These are phyloP conservation scores for Grosmannia clavigera DNA, from an alignment of 2,329 filamentous ascomycete species.

Conservation along the genomic window DNA sequence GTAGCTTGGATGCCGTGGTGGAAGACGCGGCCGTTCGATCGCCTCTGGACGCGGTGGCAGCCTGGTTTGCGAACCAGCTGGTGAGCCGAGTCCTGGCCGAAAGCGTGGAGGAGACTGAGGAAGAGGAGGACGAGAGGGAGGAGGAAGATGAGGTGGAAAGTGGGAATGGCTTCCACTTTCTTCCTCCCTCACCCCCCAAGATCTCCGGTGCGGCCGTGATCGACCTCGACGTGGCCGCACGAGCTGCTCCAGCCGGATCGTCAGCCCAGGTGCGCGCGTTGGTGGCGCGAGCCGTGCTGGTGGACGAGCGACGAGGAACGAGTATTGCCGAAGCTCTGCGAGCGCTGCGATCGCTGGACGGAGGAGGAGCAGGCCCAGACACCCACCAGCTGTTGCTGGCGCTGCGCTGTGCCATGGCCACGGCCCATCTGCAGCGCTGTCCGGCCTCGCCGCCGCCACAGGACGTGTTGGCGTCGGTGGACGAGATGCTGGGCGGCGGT, in stretches of 20 bases:
- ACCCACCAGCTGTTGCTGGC: conserved; percentile 35
- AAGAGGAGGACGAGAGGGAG: conserved; percentile 17
- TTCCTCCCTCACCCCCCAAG: too few species aligned
- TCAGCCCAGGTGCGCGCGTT: conserved; percentile 51
- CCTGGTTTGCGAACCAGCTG: conserved; percentile 73
- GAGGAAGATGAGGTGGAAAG: conserved; percentile 21
- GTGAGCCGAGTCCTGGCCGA: conserved; percentile 57
- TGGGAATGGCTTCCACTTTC: too few species aligned
- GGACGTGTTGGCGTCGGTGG: conserved; percentile 34
- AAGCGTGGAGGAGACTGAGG: conserved; percentile 37
- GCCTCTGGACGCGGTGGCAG: conserved; percentile 78
- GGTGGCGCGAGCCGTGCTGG: conserved; percentile 44
- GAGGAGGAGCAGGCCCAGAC: not conserved
- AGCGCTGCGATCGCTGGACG: conserved; percentile 28
- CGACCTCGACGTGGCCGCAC: conserved; percentile 52
- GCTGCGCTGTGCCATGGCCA: conserved; percentile 46
- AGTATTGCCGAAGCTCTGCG: conserved; percentile 45
- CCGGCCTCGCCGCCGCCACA: conserved; percentile 23
- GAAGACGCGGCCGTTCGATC: conserved; percentile 77
- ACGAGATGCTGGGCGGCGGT: conserved; percentile 32
- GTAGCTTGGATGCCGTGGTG: conserved; percentile 61
- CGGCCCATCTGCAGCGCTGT: conserved; percentile 40
- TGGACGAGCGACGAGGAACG: conserved; percentile 38
- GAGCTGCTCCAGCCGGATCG: conserved; percentile 66
- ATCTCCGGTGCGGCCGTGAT: too few species aligned